Conservation (phyloP, 345 rosid genomes). For the Rhizophora apiculata region DNA sequence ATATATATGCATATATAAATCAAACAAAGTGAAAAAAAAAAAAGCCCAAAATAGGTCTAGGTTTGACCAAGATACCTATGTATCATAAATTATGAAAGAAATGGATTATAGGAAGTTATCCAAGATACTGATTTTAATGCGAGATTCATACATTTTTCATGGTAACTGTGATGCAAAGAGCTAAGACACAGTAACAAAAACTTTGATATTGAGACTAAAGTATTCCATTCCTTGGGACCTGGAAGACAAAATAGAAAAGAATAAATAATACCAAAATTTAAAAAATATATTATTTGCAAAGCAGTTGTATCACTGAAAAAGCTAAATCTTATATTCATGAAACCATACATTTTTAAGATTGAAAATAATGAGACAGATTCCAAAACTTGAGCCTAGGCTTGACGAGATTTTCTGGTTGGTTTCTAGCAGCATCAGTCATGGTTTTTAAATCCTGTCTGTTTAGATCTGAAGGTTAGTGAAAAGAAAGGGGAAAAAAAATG, state of each 20-base stretch:
- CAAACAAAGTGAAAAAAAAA: too few species aligned
- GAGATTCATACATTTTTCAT: neutral
- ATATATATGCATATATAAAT: neutral
- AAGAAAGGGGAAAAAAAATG: too few species aligned
- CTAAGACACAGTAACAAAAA: too few species aligned
- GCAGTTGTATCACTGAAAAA: too few species aligned
- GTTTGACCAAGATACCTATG: too few species aligned
- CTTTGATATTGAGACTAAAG: too few species aligned
- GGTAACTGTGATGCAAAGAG: neutral
- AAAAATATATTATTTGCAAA: too few species aligned
- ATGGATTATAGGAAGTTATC: neutral
- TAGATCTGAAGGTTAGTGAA: too few species aligned
- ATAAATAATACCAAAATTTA: neutral
- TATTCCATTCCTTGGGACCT: neutral
- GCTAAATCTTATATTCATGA: neutral
- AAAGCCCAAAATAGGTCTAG: too few species aligned
- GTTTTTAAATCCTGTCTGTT: slow-evolving; percentile 58
- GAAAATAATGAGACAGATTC: neutral
- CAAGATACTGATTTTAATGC: neutral
- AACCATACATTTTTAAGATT: neutral
- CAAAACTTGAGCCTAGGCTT: slow-evolving; percentile 81
- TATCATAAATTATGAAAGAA: too few species aligned
- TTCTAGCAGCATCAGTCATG: slow-evolving; percentile 88
- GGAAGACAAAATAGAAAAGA: neutral
- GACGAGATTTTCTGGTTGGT: slow-evolving; percentile 71